These are phyloP conservation scores for Zygoascus sp. DNA, from an alignment of 1,139 yeast genomes.

Conservation along the genomic window DNA sequence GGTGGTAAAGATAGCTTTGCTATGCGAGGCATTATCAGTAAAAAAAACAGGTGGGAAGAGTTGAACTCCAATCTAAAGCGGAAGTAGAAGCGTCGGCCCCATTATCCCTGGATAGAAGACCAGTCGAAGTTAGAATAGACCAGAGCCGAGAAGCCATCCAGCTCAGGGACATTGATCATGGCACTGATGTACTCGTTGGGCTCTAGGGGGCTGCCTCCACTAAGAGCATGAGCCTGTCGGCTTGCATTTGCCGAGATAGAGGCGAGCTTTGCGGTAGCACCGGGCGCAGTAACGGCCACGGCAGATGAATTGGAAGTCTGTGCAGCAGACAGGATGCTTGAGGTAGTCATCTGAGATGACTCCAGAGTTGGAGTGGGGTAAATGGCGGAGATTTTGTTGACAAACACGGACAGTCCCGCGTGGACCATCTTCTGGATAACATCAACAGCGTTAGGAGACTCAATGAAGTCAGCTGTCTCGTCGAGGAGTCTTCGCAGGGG, in stretches of 20 bases:
- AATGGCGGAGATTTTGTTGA: constrained; percentile 28
- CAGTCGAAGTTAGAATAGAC: constrained; percentile 78
- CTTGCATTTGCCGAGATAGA: constrained; percentile 63
- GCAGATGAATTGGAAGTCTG: constrained; percentile 23
- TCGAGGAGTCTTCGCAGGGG: constrained; percentile 38
- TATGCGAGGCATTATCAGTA: too few relatives aligned
- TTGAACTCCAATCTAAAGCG: too few relatives aligned
- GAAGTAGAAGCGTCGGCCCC: too few relatives aligned
- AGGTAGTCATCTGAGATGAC: constrained; percentile 13
- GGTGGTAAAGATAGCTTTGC: too few relatives aligned
- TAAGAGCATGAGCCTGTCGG: constrained; percentile 57
- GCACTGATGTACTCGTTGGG: constrained; percentile 46
- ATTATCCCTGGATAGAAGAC: constrained; percentile 13
- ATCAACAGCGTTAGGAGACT: constrained; percentile 40
- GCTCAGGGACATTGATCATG: constrained; percentile 51
- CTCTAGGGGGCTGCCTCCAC: constrained; percentile 44
- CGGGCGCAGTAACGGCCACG: constrained; percentile 27
- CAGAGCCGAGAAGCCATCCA: constrained; percentile 85
- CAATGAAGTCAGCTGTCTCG: constrained; percentile 50
- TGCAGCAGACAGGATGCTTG: constrained; percentile 14
- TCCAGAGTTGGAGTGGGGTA: constrained; percentile 23
- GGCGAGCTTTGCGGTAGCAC: constrained; percentile 53
- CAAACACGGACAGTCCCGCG: constrained; percentile 34
- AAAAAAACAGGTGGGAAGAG: too few relatives aligned
- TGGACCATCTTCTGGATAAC: constrained; percentile 39